A percentile compares a stretch with the other conserved stretches of the same genome.
These are phyloP conservation scores for Penicillium macrosclerotiorum DNA, from an alignment of 495 filamentous ascomycete genomes.

Conservation along the genomic window DNA sequence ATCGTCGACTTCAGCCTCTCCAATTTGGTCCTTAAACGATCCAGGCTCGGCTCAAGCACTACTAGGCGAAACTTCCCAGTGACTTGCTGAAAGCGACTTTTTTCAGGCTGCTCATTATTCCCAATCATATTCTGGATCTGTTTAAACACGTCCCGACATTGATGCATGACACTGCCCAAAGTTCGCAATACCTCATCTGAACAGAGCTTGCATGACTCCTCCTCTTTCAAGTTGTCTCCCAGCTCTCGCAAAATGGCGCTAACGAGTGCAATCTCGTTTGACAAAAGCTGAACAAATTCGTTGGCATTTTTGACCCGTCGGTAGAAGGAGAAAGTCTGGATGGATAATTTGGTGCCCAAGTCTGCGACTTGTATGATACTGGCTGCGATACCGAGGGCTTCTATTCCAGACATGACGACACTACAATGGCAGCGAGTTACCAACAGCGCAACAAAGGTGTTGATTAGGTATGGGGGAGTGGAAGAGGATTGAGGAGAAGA, in stretches of 20 bases:
- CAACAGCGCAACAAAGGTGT: too few species aligned
- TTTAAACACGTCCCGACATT: slow-evolving; percentile 26
- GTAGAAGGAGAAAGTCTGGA: slow-evolving; percentile 36
- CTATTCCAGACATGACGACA: slow-evolving; percentile 12
- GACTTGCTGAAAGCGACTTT: slow-evolving; percentile 8
- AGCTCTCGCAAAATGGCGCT: slow-evolving; percentile 32
- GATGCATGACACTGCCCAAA: slow-evolving; percentile 12
- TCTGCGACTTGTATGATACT: slow-evolving; percentile 39
- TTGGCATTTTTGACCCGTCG: slow-evolving; percentile 30
- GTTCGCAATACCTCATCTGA: slow-evolving; percentile 26
- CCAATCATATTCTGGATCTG: slow-evolving; percentile 27
- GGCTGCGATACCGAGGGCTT: slow-evolving; percentile 27
- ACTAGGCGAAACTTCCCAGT: slow-evolving; percentile 18
- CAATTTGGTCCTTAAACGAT: slow-evolving; percentile 24
- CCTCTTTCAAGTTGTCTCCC: slow-evolving; percentile 23
- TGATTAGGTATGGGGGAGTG: too few species aligned
- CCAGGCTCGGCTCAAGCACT: slow-evolving; percentile 23
- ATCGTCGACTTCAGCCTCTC: slow-evolving; percentile 38
- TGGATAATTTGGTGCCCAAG: slow-evolving; percentile 30
- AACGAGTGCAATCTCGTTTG: slow-evolving; percentile 35
- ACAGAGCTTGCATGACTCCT: slow-evolving; percentile 19
- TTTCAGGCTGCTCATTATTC: slow-evolving; percentile 1
- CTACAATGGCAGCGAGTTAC: too few species aligned
- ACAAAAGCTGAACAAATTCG: slow-evolving; percentile 26
- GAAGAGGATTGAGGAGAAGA: too few species aligned